phyloP scores from a whole-genome alignment of 805 yeast genomes.

The Candida maesae region DNA sequence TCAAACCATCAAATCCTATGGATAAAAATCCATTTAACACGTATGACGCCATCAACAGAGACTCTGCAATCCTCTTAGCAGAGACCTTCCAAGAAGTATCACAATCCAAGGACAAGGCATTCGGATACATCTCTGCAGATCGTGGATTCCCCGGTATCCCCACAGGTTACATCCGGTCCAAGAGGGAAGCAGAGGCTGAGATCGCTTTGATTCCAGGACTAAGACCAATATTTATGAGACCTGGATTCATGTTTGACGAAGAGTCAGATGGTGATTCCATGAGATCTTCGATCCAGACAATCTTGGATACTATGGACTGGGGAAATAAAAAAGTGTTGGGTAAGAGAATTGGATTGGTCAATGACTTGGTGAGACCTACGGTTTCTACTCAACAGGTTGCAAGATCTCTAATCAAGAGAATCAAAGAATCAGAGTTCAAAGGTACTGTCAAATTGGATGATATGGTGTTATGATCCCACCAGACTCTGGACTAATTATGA shows the following conservation, averaged over 20 bases:
- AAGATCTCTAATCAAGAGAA: constrained; percentile 47
- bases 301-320: constrained; percentile 40
- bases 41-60: constrained; percentile 63
- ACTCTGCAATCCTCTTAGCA: constrained; percentile 64
- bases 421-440: constrained; percentile 44
- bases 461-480: constrained; percentile 22
- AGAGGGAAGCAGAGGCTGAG: constrained; percentile 71
- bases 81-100: constrained; percentile 40
- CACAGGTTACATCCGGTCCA: constrained; percentile 65
- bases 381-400: constrained; percentile 71
- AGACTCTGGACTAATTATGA: too few relatives aligned
- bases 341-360: constrained; percentile 36
- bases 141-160: constrained; percentile 65
- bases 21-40: constrained; percentile 39
- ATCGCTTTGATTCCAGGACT: constrained; percentile 41
- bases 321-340: constrained; percentile 41
- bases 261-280: constrained; percentile 28
- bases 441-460: constrained; percentile 63
- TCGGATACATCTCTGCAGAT: constrained; percentile 82
- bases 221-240: constrained; percentile 66
- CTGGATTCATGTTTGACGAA: constrained; percentile 79
- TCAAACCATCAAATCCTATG: constrained; percentile 59
- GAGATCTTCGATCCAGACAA: constrained; percentile 39
- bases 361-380: constrained; percentile 54
- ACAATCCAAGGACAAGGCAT: constrained; percentile 34